phyloP scores from a whole-genome alignment of 106 monocot genomes.

The Platanthera guangdongensis region DNA sequence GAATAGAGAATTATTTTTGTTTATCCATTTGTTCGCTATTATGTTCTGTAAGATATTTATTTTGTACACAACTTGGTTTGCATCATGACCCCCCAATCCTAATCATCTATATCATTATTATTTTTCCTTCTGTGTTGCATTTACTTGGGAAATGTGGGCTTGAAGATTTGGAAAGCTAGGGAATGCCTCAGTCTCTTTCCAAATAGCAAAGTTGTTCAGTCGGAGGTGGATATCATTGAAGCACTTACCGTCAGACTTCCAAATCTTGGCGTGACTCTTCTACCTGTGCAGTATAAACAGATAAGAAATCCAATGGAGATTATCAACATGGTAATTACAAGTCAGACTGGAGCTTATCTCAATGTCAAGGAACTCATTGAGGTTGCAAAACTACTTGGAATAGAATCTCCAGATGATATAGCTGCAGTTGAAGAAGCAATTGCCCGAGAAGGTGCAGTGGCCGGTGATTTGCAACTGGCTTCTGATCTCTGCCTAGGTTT shows the following conservation, averaged over 20 bases:
- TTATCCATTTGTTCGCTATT: background rate
- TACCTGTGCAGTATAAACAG: conserved; percentile 85
- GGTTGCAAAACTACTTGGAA: conserved; percentile 74
- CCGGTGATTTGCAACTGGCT: conserved; percentile 84
- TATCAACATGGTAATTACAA: conserved; percentile 63
- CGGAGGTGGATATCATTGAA: conserved; percentile 77
- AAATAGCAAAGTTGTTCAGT: conserved; percentile 59
- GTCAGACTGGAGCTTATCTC: conserved; percentile 72
- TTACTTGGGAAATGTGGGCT: background rate
- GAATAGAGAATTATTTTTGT: background rate
- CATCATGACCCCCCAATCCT: background rate
- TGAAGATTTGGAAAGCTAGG: conserved; percentile 89
- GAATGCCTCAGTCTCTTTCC: conserved; percentile 81
- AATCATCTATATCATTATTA: background rate
- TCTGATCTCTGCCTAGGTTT: conserved; percentile 77
- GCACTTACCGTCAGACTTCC: conserved; percentile 83
- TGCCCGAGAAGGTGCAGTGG: conserved; percentile 79
- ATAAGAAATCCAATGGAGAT: conserved; percentile 89
- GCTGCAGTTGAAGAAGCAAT: conserved; percentile 75
- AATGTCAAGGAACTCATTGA: conserved; percentile 88
- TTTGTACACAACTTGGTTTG: background rate
- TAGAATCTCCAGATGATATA: conserved; percentile 63
- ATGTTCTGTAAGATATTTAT: background rate
- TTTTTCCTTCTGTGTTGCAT: background rate
- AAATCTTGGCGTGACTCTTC: conserved; percentile 82